Percentiles rank a stretch among this genome's conserved stretches.
Evolutionary conservation across 208 protist genomes (phyloP).

Genomic region (Acanthamoeba quina): DNA sequence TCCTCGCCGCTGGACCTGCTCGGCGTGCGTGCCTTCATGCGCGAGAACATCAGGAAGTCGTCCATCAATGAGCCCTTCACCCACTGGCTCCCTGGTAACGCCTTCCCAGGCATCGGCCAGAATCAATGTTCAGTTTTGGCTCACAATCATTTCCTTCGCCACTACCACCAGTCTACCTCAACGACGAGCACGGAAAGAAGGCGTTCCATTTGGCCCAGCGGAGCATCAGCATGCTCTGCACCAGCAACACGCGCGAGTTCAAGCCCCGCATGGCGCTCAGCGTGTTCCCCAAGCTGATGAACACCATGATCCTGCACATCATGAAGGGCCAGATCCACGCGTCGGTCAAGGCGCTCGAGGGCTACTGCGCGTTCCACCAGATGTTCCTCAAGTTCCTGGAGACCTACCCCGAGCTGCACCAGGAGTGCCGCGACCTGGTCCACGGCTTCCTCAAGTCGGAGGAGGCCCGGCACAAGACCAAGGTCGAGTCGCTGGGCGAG

Average conservation of each 20-base stretch:
- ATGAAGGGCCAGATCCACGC: slow-evolving; percentile 74
- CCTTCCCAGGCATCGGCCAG: not conserved
- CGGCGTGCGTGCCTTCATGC: slow-evolving; percentile 68
- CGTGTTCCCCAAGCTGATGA: slow-evolving; percentile 71
- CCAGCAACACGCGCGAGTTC: slow-evolving; percentile 50
- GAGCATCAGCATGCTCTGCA: slow-evolving; percentile 71
- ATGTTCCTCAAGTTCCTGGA: slow-evolving; percentile 74
- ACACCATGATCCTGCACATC: slow-evolving; percentile 63
- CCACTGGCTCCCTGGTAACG: slow-evolving; percentile 48
- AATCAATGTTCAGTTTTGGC: not conserved
- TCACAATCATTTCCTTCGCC: not conserved
- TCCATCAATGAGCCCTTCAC: slow-evolving; percentile 75
- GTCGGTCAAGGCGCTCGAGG: slow-evolving; percentile 70
- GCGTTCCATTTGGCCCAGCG: slow-evolving; percentile 67
- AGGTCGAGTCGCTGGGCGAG: slow-evolving; percentile 52
- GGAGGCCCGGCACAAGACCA: slow-evolving; percentile 54
- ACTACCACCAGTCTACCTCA: slow-evolving; percentile 10
- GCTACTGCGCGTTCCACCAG: slow-evolving; percentile 72
- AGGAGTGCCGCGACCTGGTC: slow-evolving; percentile 43
- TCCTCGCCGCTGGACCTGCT: slow-evolving; percentile 64
- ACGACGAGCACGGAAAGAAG: slow-evolving; percentile 71
- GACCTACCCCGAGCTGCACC: slow-evolving; percentile 50
- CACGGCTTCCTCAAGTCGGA: slow-evolving; percentile 57
- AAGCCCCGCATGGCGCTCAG: slow-evolving; percentile 69
- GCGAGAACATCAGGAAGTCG: slow-evolving; percentile 60